Evolutionary conservation across 352 stramenopile species (phyloP), one percentile per base, ranked within the genome.

Genomic region (Globisporangium emineosum): DNA sequence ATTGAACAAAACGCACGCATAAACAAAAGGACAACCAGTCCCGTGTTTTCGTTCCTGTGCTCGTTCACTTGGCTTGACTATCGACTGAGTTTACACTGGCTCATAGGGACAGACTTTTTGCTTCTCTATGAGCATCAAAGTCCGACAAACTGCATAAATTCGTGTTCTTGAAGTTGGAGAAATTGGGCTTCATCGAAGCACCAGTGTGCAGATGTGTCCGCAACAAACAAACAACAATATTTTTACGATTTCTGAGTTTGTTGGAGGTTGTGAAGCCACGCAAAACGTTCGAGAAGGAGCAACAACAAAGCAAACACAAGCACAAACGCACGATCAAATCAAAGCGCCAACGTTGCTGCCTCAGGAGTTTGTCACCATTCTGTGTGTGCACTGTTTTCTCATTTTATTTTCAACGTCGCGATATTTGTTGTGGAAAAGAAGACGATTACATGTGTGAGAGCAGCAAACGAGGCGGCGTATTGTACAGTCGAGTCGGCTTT

Each of bases 171-270:
- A 29, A 29, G 47, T 29, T 29, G 25, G 47, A 0, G 8, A n/a
- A n/a, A 47, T 21, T 30, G 47, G n/a, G n/a, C n/a, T n/a, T n/a
- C 47, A 53, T 53, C 47, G 21, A 53, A 53, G 47, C 47, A 29
- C 21, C 47, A 19, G 47, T n/a, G 23, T 53, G 47, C 13, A 4
- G 49, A 54, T 54, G 23, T 55, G 49, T 55, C 49, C 10, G 49
- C 49, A 10, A 23, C 40, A 47, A 47, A 9, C 40, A 47, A 47
- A 47, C 40, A 47, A 47, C 40, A 45, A 15, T 15, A 45, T n/a
- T n/a, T 45, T 47, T 45, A 15, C 37, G 15, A n/a, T 21, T 45
- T 21, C 40, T 47, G 40, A 47, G 40, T 32, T 55, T 32, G 49
- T 54, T n/a, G n/a, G n/a, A n/a, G n/a, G n/a, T 3, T 32, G 12